Conservation (phyloP, 164 flowering plant species). For the Houttuynia cordata region DNA sequence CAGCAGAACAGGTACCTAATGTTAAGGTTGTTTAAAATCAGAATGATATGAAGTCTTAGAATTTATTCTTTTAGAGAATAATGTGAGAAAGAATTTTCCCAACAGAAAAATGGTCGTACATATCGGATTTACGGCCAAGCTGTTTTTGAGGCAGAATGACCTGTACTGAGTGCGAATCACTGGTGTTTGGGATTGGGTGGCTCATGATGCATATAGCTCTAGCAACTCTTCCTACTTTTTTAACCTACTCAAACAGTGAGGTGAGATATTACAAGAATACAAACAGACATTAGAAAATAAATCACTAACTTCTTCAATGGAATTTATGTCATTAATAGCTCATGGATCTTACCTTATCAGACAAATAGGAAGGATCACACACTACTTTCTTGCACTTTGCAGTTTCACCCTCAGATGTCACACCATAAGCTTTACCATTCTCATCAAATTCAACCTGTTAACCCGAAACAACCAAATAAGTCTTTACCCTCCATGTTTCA, state of each 20-base stretch:
- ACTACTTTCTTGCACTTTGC: constrained; percentile 98
- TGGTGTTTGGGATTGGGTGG: constrained; percentile 84
- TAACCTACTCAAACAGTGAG: constrained; percentile 34
- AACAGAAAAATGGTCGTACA: constrained; percentile 30
- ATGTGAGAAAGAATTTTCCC: neutral
- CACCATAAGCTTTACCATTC: constrained; percentile 73
- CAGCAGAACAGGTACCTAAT: constrained; percentile 91
- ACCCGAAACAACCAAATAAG: neutral
- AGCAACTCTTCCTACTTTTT: constrained; percentile 82
- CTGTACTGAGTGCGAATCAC: constrained; percentile 83
- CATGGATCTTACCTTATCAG: constrained; percentile 49
- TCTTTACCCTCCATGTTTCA: too few species aligned
- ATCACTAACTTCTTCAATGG: neutral
- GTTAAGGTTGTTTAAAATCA: neutral
- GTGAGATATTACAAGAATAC: neutral
- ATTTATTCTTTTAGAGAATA: neutral
- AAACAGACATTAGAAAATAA: constrained; percentile 1
- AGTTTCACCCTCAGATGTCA: constrained; percentile 96
- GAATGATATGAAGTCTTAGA: neutral
- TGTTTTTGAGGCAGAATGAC: constrained; percentile 96
- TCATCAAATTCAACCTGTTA: constrained; percentile 70
- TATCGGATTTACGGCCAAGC: constrained; percentile 92
- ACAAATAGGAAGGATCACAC: constrained; percentile 87
- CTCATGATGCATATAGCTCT: constrained; percentile 96
- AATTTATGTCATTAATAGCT: neutral